Base-by-base conservation (phyloP, 768 basidiomycete species). In the Kwoniella europaea region DNA sequence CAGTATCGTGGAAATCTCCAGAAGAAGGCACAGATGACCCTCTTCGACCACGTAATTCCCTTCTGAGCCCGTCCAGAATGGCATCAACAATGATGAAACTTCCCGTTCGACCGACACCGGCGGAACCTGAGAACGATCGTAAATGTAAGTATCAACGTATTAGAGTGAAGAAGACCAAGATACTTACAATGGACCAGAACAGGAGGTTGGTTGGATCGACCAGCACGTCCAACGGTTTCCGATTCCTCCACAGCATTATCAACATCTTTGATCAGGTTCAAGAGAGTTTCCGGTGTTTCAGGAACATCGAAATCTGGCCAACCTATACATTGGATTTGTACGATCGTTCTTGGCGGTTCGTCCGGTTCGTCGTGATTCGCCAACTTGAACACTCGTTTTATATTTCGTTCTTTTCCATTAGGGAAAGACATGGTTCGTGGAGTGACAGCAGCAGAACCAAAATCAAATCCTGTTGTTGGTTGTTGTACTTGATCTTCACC, bases 221-320 rank as follows among this genome's bases (percentile, higher is more conserved):
- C 65, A 7, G 44, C 55, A n/a, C 35, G 65, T 9, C 42, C 61
- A 13, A 71, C 71, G 12, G 68, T 63, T 16, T 62, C 43, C 15
- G 69, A 63, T 29, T 78, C 76, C 7, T 78, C 68, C 3, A 72
- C 67, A 1, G 84, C 79, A 3, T 77, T 77, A 72, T 88, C 90
- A n/a, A 93, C 90, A 71, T 90, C 89, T 69, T 86, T 87, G 64
- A 97, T 88, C 24, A 98, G 87, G 15, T 87, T 85, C 53, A 97
- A 84, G 20, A 98, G 85, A 7, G 90, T 91, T 7, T 88, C 85
- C 0, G 95, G 90, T 68, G 93, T 89, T 13, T 91, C 89, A 0
- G 96, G 96, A 13, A 98, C 93, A 80, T 94, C 94, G 86, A 98
- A 91, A 78, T 98, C 96, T 2, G 95, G 93, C 96, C 96, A 98